phyloP scores from a whole-genome alignment of 2,329 filamentous ascomycete genomes.

The Fusarium tjaetaba region DNA sequence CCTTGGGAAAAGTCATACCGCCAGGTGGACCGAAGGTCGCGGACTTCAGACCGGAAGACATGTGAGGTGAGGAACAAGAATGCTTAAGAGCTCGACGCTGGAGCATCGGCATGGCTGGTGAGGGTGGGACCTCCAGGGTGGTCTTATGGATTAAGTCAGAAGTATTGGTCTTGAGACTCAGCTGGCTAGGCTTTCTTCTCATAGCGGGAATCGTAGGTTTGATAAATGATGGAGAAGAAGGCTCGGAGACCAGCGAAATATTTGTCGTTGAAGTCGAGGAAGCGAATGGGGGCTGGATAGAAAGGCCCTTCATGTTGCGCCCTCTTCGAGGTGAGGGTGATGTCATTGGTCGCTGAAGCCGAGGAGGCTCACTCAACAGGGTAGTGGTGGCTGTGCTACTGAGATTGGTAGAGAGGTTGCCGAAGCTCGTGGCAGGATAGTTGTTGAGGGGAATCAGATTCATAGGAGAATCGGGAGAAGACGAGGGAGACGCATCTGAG shows the following conservation, averaged over 20 bases:
- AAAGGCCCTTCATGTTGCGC: conserved; percentile 87
- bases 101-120: conserved; percentile 66
- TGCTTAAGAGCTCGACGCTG: conserved; percentile 73
- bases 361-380: conserved; percentile 54
- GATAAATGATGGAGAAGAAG: conserved; percentile 80
- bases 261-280: conserved; percentile 56
- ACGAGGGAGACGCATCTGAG: conserved; percentile 89
- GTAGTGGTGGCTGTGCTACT: conserved; percentile 18
- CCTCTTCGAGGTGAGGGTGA: conserved; percentile 75
- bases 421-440: conserved; percentile 71
- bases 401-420: conserved; percentile 46
- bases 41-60: conserved; percentile 68
- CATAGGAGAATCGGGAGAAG: conserved; percentile 89
- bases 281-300: conserved; percentile 73
- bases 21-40: conserved; percentile 69
- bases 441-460: conserved; percentile 77
- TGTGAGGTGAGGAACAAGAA: conserved; percentile 74
- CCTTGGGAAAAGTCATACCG: conserved; percentile 72
- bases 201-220: conserved; percentile 78
- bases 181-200: conserved; percentile 79
- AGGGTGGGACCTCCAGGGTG: conserved; percentile 64
- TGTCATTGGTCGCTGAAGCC: conserved; percentile 69
- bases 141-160: conserved; percentile 62
- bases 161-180: conserved; percentile 79
- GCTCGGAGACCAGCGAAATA: conserved; percentile 67